A percentile compares a stretch with the other conserved stretches of the same genome.
Conservation (phyloP, 2,329 filamentous ascomycete species). For the Fusarium fracticaudum region DNA sequence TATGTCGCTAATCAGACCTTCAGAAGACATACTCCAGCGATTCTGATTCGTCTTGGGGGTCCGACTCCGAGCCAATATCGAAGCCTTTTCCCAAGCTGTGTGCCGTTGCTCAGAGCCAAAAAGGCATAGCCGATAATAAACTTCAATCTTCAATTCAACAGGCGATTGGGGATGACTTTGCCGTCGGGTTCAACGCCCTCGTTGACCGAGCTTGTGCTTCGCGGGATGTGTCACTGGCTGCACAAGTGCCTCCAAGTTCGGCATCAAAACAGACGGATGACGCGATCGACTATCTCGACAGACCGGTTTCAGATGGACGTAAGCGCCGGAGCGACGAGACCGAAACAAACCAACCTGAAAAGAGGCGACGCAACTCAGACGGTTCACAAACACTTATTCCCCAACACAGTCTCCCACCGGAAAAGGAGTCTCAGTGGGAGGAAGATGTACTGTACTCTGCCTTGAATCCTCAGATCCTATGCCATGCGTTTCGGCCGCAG, state of each 20-base stretch:
- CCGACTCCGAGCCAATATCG: background rate
- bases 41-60: background rate
- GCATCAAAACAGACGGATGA: accelerated
- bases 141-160: background rate
- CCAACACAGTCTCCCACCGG: background rate
- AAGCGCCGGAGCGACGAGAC: background rate
- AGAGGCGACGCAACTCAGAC: background rate
- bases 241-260: accelerated
- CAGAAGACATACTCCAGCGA: background rate
- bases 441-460: background rate
- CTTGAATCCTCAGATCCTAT: no score
- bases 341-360: accelerated
- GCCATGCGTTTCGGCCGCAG: no score
- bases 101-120: background rate
- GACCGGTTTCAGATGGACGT: accelerated
- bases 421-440: accelerated
- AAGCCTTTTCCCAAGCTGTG: background rate
- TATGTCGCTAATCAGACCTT: background rate
- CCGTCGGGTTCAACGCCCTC: accelerated
- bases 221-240: background rate
- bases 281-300: background rate
- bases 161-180: accelerated
- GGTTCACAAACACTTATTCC: accelerated
- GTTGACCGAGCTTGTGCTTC: background rate
- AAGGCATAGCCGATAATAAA: background rate